Evolutionary conservation across 139 green algal species (phyloP).

Genomic region (Tetraselmis striata): DNA sequence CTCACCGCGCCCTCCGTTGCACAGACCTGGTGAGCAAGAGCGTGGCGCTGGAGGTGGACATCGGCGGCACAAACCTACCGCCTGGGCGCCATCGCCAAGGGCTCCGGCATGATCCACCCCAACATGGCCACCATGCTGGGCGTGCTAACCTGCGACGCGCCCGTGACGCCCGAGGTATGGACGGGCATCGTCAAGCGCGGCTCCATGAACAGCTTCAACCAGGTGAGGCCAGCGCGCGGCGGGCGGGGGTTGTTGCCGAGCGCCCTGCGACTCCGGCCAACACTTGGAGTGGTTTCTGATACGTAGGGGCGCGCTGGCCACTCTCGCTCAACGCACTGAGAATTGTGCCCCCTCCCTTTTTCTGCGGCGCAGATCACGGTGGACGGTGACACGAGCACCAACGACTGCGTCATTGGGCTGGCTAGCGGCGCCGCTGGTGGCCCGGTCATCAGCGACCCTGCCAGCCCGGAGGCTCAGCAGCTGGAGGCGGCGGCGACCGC

Average conservation of each 20-base stretch:
- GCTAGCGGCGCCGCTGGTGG: slow-evolving; percentile 57
- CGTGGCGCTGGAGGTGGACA: slow-evolving; percentile 66
- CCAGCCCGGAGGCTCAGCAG: slow-evolving; percentile 43
- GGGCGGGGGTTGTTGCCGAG: too few species aligned
- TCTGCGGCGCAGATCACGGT: slow-evolving; percentile 56
- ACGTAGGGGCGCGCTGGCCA: too few species aligned
- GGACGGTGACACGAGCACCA: slow-evolving; percentile 81
- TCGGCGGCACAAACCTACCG: slow-evolving; percentile 56
- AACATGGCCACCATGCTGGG: slow-evolving; percentile 99
- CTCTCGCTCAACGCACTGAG: too few species aligned
- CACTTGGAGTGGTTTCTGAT: too few species aligned
- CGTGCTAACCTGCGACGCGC: slow-evolving; percentile 90
- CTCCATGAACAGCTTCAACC: slow-evolving; percentile 70
- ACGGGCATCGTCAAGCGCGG: slow-evolving; percentile 61
- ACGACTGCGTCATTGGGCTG: slow-evolving; percentile 73
- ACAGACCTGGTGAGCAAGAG: slow-evolving; percentile 79
- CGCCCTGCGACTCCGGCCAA: too few species aligned
- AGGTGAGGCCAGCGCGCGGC: too few species aligned
- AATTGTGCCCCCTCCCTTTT: not conserved
- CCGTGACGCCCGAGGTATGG: slow-evolving; percentile 71
- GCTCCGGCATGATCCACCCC: slow-evolving; percentile 98
- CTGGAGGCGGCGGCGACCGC: slow-evolving; percentile 84
- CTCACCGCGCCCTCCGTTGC: not conserved
- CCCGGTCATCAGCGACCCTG: slow-evolving; percentile 54
- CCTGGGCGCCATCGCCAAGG: slow-evolving; percentile 93